Base-by-base conservation (phyloP, 768 basidiomycete genomes). In the Kwoniella dejecticola region DNA sequence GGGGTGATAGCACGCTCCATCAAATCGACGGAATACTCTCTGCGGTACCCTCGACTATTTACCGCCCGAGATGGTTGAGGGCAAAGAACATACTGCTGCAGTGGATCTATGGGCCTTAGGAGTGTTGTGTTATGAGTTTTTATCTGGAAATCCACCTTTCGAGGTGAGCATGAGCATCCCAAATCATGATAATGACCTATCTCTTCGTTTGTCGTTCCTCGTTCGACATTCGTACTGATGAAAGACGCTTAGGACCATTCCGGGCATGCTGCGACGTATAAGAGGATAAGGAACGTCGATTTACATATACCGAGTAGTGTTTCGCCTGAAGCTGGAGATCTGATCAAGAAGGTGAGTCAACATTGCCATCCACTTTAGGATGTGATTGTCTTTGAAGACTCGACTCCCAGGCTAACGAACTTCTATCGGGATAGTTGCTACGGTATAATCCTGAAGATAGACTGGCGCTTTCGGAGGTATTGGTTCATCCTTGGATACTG, bases 21-120 rank as follows among this genome's bases (percentile, higher is more conserved):
- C 90, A 1, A 90, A 92, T 75, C 82, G 81, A 45, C 81, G 95
- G 44, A 88, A 84, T 80, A 97, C 96, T 0, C 83, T 98, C 11
- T 98, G 95, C 70, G 95, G 95, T 12, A 98, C 95, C 0, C 81
- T 97, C 45, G 96, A 98, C 77, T 98, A 98, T 76, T 83, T 99
- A 11, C 94, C 96, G 0, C 95, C 96, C 12, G 95, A 98, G 83
- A 99, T 98, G 96, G 90, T 99, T 13, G 92, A 96, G 70, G 87
- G 88, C 0, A 87, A 85, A 67, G 90, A 89, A 62, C 94, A 98
- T 76, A 88, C 84, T 55, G 90, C 92, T 71, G 87, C 85, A 72
- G 95, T 98, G 38, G 95, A 98, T 71, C 84, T 91, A 61, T 99
- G 95, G 95, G 95, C 95, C 0, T 81, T 99, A 26, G 95, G 95